Base-by-base conservation (phyloP, 1,284 basidiomycete species). In the Pyrrhoderma noxium region DNA sequence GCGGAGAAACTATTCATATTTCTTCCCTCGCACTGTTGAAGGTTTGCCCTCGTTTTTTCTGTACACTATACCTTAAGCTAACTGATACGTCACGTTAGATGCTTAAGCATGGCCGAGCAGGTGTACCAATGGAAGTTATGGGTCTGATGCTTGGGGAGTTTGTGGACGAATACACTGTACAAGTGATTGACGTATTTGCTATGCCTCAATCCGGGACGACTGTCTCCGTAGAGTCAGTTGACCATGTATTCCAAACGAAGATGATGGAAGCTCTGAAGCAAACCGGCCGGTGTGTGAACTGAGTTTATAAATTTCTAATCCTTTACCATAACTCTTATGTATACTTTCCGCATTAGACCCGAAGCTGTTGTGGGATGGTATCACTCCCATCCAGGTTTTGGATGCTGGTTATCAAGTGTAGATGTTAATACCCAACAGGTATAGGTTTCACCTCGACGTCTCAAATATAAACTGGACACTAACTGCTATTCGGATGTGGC, bases 281-380 rank as follows among this genome's bases (percentile, higher is more conserved):
- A 73, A 99, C 96, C 1, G 96, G 96, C 55, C 75, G 94, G 92
- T 92, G 62, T 64, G 83, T 67, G 45, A 48, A 14, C 45, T 54
- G 51, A 56, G 42, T 35, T 21, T 44, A 40, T 34, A 35, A 21
- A 38, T 47, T 21, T 14, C 23, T 35, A n/a, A n/a, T 34, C 42
- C 8, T 21, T 22, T 9, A 9, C 11, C 21, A 19, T 16, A 49
- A 21, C 45, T 42, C 40, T 18, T 25, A 37, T 39, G 47, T 45
- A 22, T 46, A 56, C 23, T 14, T 35, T 45, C 8, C 35, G 22
- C 13, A 51, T 23, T 62, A 94, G 94, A 61, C 92, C 95, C 45
- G 96, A 99, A 73, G 93, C 89, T 83, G 96, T 99, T 8, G 96
- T 99, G 0, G 96, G 96, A 7, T 99, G 96, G 96, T 99, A 99